These are phyloP conservation scores for Moesziomyces parantarcticus DNA, from an alignment of 1,284 basidiomycete genomes.

Conservation along the genomic window DNA sequence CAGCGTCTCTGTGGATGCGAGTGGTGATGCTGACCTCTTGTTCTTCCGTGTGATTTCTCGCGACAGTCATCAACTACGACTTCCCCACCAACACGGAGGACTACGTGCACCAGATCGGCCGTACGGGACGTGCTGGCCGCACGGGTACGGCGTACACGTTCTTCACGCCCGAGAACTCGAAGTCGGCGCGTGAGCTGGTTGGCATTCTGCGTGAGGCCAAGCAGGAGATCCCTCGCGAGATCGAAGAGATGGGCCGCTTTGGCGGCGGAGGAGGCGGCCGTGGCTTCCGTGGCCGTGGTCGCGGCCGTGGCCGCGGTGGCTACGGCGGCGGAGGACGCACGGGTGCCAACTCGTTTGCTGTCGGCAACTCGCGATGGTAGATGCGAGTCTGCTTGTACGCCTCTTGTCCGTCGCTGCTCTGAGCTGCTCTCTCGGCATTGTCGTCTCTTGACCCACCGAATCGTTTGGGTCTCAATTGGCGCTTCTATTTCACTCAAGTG, in stretches of 20 bases:
- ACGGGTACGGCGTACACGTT: conserved; percentile 94
- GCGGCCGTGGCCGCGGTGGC: conserved; percentile 54
- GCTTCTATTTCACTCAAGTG: no score
- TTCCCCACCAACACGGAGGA: conserved; percentile 97
- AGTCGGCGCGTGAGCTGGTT: conserved; percentile 90
- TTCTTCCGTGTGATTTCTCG: background rate
- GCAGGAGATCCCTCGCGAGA: conserved; percentile 83
- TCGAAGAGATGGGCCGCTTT: conserved; percentile 92
- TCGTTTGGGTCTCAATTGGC: background rate
- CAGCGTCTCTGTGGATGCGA: no score
- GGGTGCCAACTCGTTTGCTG: conserved; percentile 59
- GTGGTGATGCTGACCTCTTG: background rate
- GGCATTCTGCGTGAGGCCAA: conserved; percentile 90
- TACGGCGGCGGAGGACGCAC: conserved; percentile 52
- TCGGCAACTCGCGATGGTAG: conserved; percentile 60
- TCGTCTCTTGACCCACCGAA: no score
- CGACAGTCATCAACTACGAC: conserved; percentile 78
- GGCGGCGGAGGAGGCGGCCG: conserved; percentile 69
- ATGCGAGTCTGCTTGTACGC: no score
- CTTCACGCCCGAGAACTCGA: conserved; percentile 86
- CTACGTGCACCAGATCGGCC: conserved; percentile 91
- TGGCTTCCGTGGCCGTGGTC: conserved; percentile 54
- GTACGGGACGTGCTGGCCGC: conserved; percentile 75
- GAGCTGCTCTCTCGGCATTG: background rate
- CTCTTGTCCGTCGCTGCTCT: background rate